A percentile compares a stretch with the other conserved stretches of the same genome.
Evolutionary conservation across 106 monocot genomes (phyloP).

Genomic region (Dendrobium catenatum): DNA sequence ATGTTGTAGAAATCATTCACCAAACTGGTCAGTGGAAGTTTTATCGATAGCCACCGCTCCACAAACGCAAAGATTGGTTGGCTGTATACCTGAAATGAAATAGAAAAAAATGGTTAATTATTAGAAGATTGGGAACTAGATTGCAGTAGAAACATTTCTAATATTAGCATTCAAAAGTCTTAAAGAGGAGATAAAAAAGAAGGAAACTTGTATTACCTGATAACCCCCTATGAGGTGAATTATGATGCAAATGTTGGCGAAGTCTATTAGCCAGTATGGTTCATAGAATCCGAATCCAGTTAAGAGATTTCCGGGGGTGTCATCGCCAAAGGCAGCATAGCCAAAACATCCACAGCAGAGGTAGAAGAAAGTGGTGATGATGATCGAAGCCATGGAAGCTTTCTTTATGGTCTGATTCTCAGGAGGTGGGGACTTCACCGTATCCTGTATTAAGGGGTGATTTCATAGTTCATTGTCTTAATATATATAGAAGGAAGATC

Average conservation of each 20-base stretch:
- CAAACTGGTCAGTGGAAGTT: conserved; percentile 36
- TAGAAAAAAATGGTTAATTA: background rate
- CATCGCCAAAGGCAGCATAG: conserved; percentile 85
- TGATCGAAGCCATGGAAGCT: conserved; percentile 50
- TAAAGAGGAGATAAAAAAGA: no score
- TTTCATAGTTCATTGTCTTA: background rate
- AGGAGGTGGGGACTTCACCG: conserved; percentile 72
- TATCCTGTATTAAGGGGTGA: conserved; percentile 39
- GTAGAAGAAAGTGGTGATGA: conserved; percentile 86
- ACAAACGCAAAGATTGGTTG: conserved; percentile 66
- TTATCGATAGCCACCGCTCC: conserved; percentile 32
- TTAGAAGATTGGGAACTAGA: background rate
- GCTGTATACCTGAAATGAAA: conserved; percentile 47
- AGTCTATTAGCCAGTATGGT: conserved; percentile 82
- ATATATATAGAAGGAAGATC: background rate
- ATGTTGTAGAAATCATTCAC: conserved; percentile 41
- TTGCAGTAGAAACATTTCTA: background rate
- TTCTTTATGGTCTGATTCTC: conserved; percentile 88
- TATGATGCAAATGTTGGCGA: conserved; percentile 80
- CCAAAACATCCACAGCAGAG: conserved; percentile 89
- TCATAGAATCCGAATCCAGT: conserved; percentile 92
- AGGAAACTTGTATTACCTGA: conserved; percentile 37
- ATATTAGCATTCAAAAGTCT: no score
- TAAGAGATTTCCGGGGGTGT: conserved; percentile 80
- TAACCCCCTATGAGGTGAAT: conserved; percentile 84